Conservation (phyloP, 768 basidiomycete genomes). For the Chlorophyllum brunneum region DNA sequence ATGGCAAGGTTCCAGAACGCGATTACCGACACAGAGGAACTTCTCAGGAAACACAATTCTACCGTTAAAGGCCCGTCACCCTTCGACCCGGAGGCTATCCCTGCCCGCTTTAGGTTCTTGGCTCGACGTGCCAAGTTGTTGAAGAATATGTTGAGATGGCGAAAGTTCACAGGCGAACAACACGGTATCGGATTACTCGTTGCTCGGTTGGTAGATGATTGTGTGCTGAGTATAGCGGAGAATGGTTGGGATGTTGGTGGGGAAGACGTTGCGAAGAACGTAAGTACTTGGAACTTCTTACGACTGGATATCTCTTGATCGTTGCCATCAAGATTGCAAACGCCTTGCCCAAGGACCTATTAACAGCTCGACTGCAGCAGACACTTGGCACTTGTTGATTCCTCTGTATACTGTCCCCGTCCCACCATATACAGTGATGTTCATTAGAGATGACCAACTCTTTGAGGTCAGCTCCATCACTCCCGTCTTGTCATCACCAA, state of each 20-base stretch:
- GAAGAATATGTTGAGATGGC: slow-evolving; percentile 70
- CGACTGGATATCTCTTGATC: slow-evolving; percentile 15
- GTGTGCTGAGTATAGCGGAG: slow-evolving; percentile 63
- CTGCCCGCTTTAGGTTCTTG: slow-evolving; percentile 69
- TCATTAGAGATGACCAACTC: background rate
- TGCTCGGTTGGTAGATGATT: slow-evolving; percentile 51
- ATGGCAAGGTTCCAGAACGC: slow-evolving; percentile 49
- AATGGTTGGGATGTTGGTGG: slow-evolving; percentile 89
- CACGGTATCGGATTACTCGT: slow-evolving; percentile 54
- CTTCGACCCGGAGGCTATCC: slow-evolving; percentile 76
- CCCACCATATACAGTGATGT: background rate
- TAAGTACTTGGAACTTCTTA: slow-evolving; percentile 26
- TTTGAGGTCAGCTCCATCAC: slow-evolving; percentile 1
- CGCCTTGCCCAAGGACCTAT: slow-evolving; percentile 32
- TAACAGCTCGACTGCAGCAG: slow-evolving; percentile 22
- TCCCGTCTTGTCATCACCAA: background rate
- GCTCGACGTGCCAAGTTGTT: slow-evolving; percentile 67
- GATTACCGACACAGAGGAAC: slow-evolving; percentile 44
- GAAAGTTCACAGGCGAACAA: slow-evolving; percentile 62
- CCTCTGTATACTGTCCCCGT: background rate
- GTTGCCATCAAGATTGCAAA: slow-evolving; percentile 27
- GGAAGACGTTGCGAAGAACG: slow-evolving; percentile 57
- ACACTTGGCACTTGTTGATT: slow-evolving; percentile 15
- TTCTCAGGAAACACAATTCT: slow-evolving; percentile 48
- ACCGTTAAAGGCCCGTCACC: slow-evolving; percentile 29